Evolutionary conservation across 441 rosid species (phyloP).

Genomic region (Jatropha multifida): DNA sequence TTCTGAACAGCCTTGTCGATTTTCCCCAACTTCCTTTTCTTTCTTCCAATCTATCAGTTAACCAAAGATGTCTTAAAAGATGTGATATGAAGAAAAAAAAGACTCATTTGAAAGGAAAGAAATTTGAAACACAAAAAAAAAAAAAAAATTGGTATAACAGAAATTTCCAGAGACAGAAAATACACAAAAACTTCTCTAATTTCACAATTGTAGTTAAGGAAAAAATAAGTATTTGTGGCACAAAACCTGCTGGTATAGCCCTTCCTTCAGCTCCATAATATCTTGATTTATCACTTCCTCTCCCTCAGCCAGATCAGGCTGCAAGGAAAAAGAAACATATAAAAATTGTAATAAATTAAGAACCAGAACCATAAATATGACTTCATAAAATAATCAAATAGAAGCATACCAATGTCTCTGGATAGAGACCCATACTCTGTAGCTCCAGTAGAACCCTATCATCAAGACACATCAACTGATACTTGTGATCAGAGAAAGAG

Average conservation of each 20-base stretch:
- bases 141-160: not conserved
- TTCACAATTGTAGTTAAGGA: not conserved
- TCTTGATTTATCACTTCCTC: constrained; percentile 65
- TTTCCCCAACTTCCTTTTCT: constrained; percentile 61
- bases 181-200: not conserved
- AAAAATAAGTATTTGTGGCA: constrained; percentile 1
- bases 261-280: constrained; percentile 66
- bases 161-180: not conserved
- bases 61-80: constrained; percentile 20
- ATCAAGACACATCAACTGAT: constrained; percentile 72
- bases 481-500: constrained; percentile 53
- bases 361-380: constrained; percentile 3
- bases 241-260: constrained; percentile 67
- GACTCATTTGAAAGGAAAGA: not conserved
- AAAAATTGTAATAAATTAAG: constrained; percentile 9
- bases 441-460: constrained; percentile 78
- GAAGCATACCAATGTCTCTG: constrained; percentile 73
- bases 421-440: constrained; percentile 79
- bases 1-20: constrained; percentile 54
- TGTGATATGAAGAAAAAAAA: not conserved
- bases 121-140: not conserved
- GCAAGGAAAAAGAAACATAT: constrained; percentile 27
- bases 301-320: constrained; percentile 93
- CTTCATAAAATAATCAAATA: constrained; percentile 4
- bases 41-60: constrained; percentile 52